Base-by-base conservation (phyloP, 768 basidiomycete genomes). In the Hygrophorus russula region DNA sequence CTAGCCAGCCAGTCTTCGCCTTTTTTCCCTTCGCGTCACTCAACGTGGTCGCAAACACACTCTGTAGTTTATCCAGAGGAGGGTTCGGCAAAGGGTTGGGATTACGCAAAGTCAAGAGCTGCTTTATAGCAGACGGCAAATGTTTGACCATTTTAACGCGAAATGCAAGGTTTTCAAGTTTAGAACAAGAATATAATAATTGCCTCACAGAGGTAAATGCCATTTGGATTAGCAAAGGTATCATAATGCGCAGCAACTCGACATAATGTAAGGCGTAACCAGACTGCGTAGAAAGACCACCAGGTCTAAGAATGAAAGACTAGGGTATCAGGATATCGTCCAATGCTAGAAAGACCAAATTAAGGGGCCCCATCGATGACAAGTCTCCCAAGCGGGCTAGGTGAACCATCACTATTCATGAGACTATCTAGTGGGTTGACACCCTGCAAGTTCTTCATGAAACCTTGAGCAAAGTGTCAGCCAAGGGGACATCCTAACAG, bases 1-100 rank as follows among this genome's bases (percentile, higher is more conserved):
- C 85, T 14, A 90, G 71, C 87, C 87, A 90, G 36, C 80, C 85
- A 9, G 75, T 80, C 62, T 80, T 79, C 27, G 76, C 84, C 13
- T 73, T 78, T 49, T 71, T 74, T 36, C 63, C 59, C 54, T 66
- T 68, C 20, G 87, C 87, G 56, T 84, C 80, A 36, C 63, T 66
- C 49, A 75, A 73, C n/a, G 87, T 82, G 39, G 65, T 68, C 6
- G 63, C 56, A 51, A 91, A 73, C 18, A 86, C 62, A 28, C 53
- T 61, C 51, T 73, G 70, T 17, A 90, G 63, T 49, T 60, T 69
- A 13, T 69, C 44, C 9, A 69, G 42, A 10, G 77, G 66, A 29
- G 86, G 86, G 44, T 74, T 68, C 11, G 73, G 71, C 45, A 71
- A 68, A 24, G 71, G 65, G 41, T 74, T 64, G 15, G 78, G 85